Percentiles rank a stretch among this genome's conserved stretches.
Evolutionary conservation across 768 basidiomycete genomes (phyloP).

Genomic region (Kwoniella heveanensis): DNA sequence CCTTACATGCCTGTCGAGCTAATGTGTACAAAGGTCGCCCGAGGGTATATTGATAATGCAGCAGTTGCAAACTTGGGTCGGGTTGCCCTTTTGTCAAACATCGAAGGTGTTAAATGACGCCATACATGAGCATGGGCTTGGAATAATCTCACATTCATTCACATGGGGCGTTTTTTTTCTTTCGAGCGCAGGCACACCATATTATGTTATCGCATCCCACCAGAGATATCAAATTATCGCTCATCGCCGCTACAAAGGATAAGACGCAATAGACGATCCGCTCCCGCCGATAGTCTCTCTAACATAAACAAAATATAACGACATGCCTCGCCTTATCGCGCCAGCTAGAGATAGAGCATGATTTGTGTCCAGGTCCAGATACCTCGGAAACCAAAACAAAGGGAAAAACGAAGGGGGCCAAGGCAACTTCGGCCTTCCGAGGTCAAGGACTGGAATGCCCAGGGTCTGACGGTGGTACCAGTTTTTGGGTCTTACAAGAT

Average conservation of each 20-base stretch:
- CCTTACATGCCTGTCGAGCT: not conserved
- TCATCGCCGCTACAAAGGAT: not conserved
- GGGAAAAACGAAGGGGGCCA: not conserved
- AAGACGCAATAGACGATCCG: constrained; percentile 4
- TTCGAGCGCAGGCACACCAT: constrained; percentile 1
- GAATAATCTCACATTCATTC: too few relatives aligned
- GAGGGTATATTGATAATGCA: too few relatives aligned
- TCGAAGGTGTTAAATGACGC: constrained; percentile 12
- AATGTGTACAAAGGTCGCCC: too few relatives aligned
- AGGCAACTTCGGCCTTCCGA: constrained; percentile 12
- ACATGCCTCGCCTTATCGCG: constrained; percentile 3
- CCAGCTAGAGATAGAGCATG: not conserved
- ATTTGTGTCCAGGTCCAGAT: too few relatives aligned
- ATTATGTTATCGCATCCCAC: not conserved
- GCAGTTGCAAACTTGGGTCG: not conserved
- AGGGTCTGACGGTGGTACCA: not conserved
- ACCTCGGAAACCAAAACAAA: constrained; percentile 2
- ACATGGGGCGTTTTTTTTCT: too few relatives aligned
- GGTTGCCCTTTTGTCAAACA: not conserved
- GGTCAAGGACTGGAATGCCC: not conserved
- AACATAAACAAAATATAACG: not conserved
- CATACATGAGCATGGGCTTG: not conserved
- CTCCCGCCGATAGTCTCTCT: too few relatives aligned
- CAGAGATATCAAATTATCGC: constrained; percentile 5
- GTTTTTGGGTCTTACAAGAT: not conserved